Evolutionary conservation across 2,329 filamentous ascomycete genomes (phyloP).

Genomic region (Cercospora janseana): DNA sequence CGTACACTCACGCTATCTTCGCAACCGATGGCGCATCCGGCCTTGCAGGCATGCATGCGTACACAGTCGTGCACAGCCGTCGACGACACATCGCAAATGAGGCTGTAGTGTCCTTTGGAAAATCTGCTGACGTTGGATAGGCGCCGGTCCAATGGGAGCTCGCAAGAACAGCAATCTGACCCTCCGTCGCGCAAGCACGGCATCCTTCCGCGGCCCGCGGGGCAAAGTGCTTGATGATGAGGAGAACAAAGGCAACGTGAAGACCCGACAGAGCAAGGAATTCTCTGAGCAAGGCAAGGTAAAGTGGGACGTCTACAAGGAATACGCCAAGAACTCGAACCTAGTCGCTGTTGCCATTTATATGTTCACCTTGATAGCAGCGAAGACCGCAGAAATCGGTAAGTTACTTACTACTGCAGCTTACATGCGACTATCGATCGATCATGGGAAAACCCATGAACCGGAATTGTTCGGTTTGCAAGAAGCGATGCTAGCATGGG

Average conservation of each 20-base stretch:
- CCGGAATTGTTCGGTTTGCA: conserved; percentile 29
- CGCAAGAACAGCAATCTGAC: conserved; percentile 70
- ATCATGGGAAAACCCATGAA: not conserved
- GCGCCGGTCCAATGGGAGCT: conserved; percentile 46
- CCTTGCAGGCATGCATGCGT: conserved; percentile 3
- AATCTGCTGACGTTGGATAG: conserved; percentile 22
- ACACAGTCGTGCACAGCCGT: not conserved
- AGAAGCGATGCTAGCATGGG: conserved; percentile 11
- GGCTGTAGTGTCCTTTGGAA: not conserved
- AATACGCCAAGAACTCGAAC: conserved; percentile 95
- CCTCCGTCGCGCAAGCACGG: conserved; percentile 83
- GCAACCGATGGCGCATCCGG: too few species aligned
- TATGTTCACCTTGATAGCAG: conserved; percentile 69
- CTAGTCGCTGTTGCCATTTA: conserved; percentile 80
- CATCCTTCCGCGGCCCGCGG: conserved; percentile 81
- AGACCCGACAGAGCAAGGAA: conserved; percentile 84
- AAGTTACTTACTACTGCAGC: conserved; percentile 39
- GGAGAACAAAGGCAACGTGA: conserved; percentile 54
- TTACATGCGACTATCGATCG: conserved; percentile 3
- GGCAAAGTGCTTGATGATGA: conserved; percentile 85
- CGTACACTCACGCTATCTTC: conserved; percentile 1
- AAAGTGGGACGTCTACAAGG: conserved; percentile 90
- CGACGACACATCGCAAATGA: not conserved
- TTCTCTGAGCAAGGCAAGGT: conserved; percentile 92
- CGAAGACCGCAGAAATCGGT: conserved; percentile 80